Base-by-base conservation (phyloP, 2,329 filamentous ascomycete species). In the Fusarium sp. region DNA sequence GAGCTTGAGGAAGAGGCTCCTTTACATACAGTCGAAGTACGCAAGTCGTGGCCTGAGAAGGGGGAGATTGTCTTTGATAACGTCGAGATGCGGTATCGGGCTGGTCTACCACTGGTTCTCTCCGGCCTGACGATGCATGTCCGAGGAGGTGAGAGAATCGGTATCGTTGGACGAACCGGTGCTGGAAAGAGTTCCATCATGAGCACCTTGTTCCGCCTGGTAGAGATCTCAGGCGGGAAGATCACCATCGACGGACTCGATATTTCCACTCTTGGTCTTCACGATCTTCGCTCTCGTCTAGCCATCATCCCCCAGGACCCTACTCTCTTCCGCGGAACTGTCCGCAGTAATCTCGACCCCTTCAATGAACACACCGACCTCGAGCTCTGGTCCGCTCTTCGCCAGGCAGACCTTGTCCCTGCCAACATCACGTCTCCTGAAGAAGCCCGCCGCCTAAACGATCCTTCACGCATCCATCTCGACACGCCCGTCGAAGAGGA, bases 401-500 rank as follows among this genome's bases (percentile, higher is more conserved):
- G 90, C 2, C 90, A 93, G 71, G 89, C 91, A 3, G 90, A 92
- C 75, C 82, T 95, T 2, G 85, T 92, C 3, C 77, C 83, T 4
- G 76, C 76, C 3, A 83, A 87, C 11, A 78, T 81, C 4, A 78
- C 81, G 42, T 85, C 88, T 34, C 88, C 94, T 46, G 88, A 92
- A 60, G 88, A 97, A 19, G 53, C 51, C 22, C 91, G 96, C 74
- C 88, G 84, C 13, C 49, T 38, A 41, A 75, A 87, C 0, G 93
- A 97, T 3, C 89, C 71, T 7, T 72, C 75, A 2, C 87, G 91
- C 53, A 90, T 97, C 59, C 88, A 92, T 65, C 88, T 99, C 22
- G 94, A 98, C 76, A 90, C 85, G 13, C 72, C 87, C 2, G 94
- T 98, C 3, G 93, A 97, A 69, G 95, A 98, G 73, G 94, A 97